Percentiles rank a stretch among this genome's conserved stretches.
Evolutionary conservation across 352 stramenopile genomes (phyloP).

Genomic region (Peronospora farinosa): DNA sequence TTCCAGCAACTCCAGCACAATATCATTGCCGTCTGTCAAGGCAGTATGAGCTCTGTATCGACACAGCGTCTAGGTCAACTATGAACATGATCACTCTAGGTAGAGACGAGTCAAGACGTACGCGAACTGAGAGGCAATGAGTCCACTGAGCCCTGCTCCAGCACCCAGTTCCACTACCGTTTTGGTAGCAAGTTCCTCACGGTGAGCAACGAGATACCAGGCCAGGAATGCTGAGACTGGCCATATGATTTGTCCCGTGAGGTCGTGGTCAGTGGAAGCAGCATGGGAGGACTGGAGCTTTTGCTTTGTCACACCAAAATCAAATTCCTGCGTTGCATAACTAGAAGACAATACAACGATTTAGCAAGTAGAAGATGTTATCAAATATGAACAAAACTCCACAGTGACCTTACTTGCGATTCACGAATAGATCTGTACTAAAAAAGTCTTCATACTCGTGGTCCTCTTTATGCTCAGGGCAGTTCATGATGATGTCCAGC

Average conservation of each 20-base stretch:
- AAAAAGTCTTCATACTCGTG: conserved; percentile 46
- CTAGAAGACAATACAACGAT: conserved; percentile 15
- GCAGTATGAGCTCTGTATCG: conserved; percentile 33
- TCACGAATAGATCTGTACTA: conserved; percentile 50
- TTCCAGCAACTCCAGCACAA: conserved; percentile 51
- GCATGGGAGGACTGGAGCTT: conserved; percentile 42
- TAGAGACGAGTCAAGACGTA: conserved; percentile 19
- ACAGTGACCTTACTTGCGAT: conserved; percentile 33
- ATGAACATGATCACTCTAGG: conserved; percentile 3
- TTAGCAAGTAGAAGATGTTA: background rate
- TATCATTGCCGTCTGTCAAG: conserved; percentile 68
- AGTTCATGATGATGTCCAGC: conserved; percentile 7
- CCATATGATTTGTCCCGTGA: conserved; percentile 76
- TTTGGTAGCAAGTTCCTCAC: conserved; percentile 34
- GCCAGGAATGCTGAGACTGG: conserved; percentile 57
- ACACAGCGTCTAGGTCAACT: conserved; percentile 11
- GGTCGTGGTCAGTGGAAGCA: conserved; percentile 63
- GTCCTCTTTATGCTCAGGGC: conserved; percentile 7
- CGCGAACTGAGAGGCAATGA: conserved; percentile 57
- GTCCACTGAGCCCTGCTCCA: conserved; percentile 47
- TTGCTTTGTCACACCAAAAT: conserved; percentile 43
- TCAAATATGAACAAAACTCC: background rate
- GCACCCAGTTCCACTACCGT: conserved; percentile 49
- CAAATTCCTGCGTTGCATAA: conserved; percentile 44
- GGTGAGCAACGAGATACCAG: conserved; percentile 37